These are phyloP conservation scores for Piromyces sp. DNA, from an alignment of 192 early-diverging fungal genomes.

Conservation along the genomic window DNA sequence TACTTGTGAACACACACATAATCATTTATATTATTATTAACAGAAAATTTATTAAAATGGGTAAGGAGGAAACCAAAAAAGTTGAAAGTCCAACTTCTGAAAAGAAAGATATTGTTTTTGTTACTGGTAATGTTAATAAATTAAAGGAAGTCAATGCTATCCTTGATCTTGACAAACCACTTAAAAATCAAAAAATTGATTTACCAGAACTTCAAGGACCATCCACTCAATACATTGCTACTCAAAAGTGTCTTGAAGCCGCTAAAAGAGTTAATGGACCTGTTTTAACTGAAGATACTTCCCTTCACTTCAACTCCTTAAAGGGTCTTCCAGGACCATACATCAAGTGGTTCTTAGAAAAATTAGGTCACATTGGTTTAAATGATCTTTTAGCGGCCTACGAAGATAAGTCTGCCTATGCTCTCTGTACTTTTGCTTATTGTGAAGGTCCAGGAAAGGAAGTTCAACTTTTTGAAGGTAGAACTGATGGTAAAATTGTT, in stretches of 20 bases:
- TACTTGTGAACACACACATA: too few species aligned
- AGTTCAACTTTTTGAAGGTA: slow-evolving; percentile 69
- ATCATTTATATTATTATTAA: too few species aligned
- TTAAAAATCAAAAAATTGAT: slow-evolving; percentile 11
- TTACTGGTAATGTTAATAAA: slow-evolving; percentile 95
- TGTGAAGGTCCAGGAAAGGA: slow-evolving; percentile 51
- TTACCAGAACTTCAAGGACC: slow-evolving; percentile 71
- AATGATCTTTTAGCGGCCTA: slow-evolving; percentile 73
- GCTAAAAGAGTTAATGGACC: slow-evolving; percentile 48
- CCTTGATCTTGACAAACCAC: slow-evolving; percentile 26
- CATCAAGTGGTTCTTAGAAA: slow-evolving; percentile 89
- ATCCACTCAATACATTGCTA: slow-evolving; percentile 53
- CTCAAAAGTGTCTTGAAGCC: slow-evolving; percentile 63
- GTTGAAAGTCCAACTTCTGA: background rate
- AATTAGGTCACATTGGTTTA: slow-evolving; percentile 60
- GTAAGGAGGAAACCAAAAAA: background rate
- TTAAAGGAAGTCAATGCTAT: slow-evolving; percentile 75
- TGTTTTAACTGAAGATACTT: slow-evolving; percentile 84
- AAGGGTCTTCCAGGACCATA: slow-evolving; percentile 85
- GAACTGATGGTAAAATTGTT: slow-evolving; percentile 67
- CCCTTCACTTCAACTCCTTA: slow-evolving; percentile 83
- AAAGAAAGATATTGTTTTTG: slow-evolving; percentile 40
- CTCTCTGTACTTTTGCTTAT: slow-evolving; percentile 82
- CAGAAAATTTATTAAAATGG: background rate
- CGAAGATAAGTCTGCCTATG: slow-evolving; percentile 73